These are phyloP conservation scores for Boletus rubescentipes DNA, from an alignment of 768 basidiomycete species.

Conservation along the genomic window DNA sequence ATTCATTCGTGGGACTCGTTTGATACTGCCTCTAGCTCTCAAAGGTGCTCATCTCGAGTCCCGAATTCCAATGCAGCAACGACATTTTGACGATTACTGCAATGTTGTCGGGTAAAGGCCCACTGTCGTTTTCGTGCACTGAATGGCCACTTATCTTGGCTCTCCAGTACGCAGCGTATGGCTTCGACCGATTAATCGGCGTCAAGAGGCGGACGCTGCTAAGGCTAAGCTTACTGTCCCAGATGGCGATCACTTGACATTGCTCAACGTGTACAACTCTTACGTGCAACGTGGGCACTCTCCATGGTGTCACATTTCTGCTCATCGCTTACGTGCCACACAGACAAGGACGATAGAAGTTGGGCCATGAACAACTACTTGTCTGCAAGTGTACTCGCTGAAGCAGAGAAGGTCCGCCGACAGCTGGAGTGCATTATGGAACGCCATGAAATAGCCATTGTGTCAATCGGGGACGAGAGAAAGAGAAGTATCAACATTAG, in stretches of 20 bases:
- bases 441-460: constrained; percentile 74
- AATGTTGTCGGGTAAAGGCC: constrained; percentile 82
- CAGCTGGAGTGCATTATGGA: constrained; percentile 94
- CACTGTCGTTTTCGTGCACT: background rate
- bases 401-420: constrained; percentile 91
- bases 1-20: background rate
- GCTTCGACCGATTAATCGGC: constrained; percentile 83
- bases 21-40: constrained; percentile 51
- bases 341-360: constrained; percentile 74
- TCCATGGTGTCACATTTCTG: background rate
- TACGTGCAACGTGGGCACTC: constrained; percentile 71
- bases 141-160: background rate
- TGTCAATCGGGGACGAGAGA: constrained; percentile 65
- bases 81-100: constrained; percentile 94
- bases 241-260: constrained; percentile 93
- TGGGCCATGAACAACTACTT: constrained; percentile 95
- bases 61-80: constrained; percentile 94
- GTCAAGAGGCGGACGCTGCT: constrained; percentile 90
- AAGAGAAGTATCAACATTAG: constrained; percentile 76
- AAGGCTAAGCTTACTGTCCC: constrained; percentile 88
- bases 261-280: constrained; percentile 94
- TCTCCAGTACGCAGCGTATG: constrained; percentile 79
- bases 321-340: background rate
- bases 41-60: constrained; percentile 91
- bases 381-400: constrained; percentile 74